Evolutionary conservation across 1,284 basidiomycete species (phyloP), one percentile per base, ranked within the genome.

Genomic region (Gomphus bonarii): DNA sequence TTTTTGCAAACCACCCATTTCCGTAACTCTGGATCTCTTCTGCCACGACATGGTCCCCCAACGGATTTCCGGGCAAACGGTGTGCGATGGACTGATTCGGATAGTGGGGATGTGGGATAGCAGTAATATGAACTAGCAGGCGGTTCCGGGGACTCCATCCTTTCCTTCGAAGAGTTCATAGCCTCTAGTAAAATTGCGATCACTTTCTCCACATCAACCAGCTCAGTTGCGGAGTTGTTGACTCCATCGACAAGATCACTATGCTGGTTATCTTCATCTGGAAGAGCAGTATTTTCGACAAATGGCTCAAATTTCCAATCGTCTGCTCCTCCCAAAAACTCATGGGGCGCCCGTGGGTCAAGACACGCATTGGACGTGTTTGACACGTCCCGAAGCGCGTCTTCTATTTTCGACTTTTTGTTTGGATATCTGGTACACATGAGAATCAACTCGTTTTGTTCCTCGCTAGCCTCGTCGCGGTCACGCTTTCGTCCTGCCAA

Each of bases 51-150:
- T 25, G 25, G n/a, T 11, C 55, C 55, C 3, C 55, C 55, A 40
- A 57, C 55, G 25, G 28, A 33, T 42, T 57, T 57, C 31, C 55
- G 46, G n/a, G 51, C 48, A 57, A 57, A 57, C 18, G 55, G 55
- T 43, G 51, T 31, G 14, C 51, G 36, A 53, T 25, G 18, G 3
- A n/a, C 30, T 5, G 40, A 43, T 16, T 43, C 51, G 10, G 51
- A 53, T 16, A 53, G 51, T 10, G 51, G 51, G 16, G 51, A 53
- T 20, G 51, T 53, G 36, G 40, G 40, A 22, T 28, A n/a, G 22
- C 28, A 38, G 11, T 30, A n/a, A 43, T 53, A 31, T 42, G 51
- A 31, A 16, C 33, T 12, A 33, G 38, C 51, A 7, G 10, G 22
- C 25, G 35, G 51, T 9, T 53, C 36, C 25, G 20, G 18, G 30